A percentile compares a stretch with the other conserved stretches of the same genome.
These are phyloP conservation scores for Colletotrichum australisinense DNA, from an alignment of 2,329 filamentous ascomycete genomes.

Conservation along the genomic window DNA sequence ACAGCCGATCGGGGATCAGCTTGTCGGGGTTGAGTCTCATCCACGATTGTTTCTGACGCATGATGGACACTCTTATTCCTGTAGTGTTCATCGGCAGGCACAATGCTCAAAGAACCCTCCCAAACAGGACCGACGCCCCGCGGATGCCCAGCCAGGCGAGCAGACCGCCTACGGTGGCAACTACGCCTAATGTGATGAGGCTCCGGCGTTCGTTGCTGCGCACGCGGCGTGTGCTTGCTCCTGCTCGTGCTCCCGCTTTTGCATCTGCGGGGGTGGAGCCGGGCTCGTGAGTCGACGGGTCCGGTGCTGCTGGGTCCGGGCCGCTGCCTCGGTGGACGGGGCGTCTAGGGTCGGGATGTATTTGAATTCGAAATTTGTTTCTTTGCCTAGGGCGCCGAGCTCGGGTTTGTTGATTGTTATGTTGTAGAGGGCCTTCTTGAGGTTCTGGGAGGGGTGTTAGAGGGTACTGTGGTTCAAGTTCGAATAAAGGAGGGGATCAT, in stretches of 20 bases:
- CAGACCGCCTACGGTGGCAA: conserved; percentile 42
- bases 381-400: conserved; percentile 69
- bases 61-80: neutral
- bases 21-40: no score
- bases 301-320: neutral
- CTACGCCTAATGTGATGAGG: conserved; percentile 56
- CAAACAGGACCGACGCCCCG: conserved; percentile 25
- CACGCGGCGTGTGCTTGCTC: conserved; percentile 40
- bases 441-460: conserved; percentile 38
- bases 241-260: conserved; percentile 32
- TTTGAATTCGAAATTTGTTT: conserved; percentile 77
- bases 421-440: conserved; percentile 54
- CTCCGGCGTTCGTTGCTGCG: conserved; percentile 49
- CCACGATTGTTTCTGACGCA: neutral
- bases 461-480: neutral
- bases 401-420: conserved; percentile 71
- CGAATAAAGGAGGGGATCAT: neutral
- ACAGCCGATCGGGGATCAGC: conserved; percentile 11
- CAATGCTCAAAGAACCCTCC: neutral
- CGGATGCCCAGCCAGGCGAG: conserved; percentile 41
- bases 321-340: conserved; percentile 46
- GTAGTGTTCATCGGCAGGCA: neutral
- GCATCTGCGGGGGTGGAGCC: conserved; percentile 13
- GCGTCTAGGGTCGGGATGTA: conserved; percentile 66
- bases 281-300: conserved; percentile 34